Percentiles rank a stretch among this genome's conserved stretches.
These are phyloP conservation scores for Fusarium verticillioides DNA, from an alignment of 2,329 filamentous ascomycete genomes.

Conservation along the genomic window DNA sequence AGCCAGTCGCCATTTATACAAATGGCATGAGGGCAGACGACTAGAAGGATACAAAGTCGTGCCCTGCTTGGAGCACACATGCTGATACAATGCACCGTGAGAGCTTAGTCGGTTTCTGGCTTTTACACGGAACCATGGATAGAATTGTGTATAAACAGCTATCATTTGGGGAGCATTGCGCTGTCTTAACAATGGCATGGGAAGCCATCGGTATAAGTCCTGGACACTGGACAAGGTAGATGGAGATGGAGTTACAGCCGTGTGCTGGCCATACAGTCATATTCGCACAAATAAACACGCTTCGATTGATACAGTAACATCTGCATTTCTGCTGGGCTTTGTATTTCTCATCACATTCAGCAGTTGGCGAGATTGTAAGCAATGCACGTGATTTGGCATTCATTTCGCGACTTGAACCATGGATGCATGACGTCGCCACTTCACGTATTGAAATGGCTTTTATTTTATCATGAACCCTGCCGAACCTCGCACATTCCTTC, in stretches of 20 bases:
- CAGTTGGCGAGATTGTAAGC: background rate
- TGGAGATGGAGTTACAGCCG: constrained; percentile 22
- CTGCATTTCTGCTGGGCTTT: background rate
- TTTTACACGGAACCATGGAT: constrained; percentile 31
- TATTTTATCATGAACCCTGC: background rate
- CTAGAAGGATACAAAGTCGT: constrained; percentile 31
- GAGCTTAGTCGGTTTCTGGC: constrained; percentile 11
- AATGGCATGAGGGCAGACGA: constrained; percentile 14
- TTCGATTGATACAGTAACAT: constrained; percentile 9
- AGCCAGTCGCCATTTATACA: constrained; percentile 14
- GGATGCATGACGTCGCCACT: constrained; percentile 35
- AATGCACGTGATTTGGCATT: constrained; percentile 53
- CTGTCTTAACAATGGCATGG: constrained; percentile 11
- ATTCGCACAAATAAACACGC: constrained; percentile 33
- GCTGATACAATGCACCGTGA: constrained; percentile 27
- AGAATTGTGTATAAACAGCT: constrained; percentile 40
- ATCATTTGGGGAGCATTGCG: constrained; percentile 24
- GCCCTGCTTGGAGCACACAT: constrained; percentile 34
- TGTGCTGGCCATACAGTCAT: constrained; percentile 35
- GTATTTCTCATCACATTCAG: background rate
- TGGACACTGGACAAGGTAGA: constrained; percentile 8
- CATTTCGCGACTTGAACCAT: constrained; percentile 46
- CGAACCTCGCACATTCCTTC: background rate
- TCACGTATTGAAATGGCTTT: background rate
- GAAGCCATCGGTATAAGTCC: constrained; percentile 16